Evolutionary conservation across 192 early-diverging fungal species (phyloP), one percentile per base, ranked within the genome.

Genomic region (Podila epigama): DNA sequence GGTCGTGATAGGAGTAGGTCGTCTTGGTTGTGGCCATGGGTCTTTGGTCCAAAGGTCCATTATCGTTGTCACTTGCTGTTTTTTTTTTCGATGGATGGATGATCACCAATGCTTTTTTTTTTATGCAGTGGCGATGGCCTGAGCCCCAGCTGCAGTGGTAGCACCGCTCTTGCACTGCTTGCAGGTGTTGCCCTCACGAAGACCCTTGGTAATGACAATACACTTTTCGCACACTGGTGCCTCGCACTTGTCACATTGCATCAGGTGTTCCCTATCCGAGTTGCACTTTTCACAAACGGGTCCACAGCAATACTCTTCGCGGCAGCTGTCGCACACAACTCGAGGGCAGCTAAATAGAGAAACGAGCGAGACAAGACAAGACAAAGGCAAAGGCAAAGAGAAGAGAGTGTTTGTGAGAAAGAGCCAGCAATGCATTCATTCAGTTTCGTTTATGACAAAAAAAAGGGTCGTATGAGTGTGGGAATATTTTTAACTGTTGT

Each of bases 281-380:
- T 77, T 50, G 37, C 73, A 77, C 37, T 63, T 68, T 34, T 77
- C 73, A 51, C 73, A 77, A 22, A 77, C 53, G 32, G 73, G 73
- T 20, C 73, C 73, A 53, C 73, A 77, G 56, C 73, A 77, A 40
- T 77, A 77, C 27, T 77, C 73, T 28, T 77, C 73, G 16, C 73
- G 60, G 73, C 73, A 77, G 44, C 60, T 68, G 73, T 77, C 73
- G 41, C 73, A 77, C 13, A 68, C 73, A 33, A 68, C 73, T n/a
- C 48, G 50, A 33, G 66, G 66, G 57, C 73, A 77, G 61, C 73
- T 77, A 55, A 13, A 18, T 42, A 1, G 9, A 22, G n/a, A 7
- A 48, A 18, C 16, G 41, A n/a, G 16, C 3, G 11, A 44, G 41
- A 44, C 15, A 9, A 39, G 6, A 13, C 13, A 13, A 9, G 37